phyloP scores from a whole-genome alignment of 2,329 filamentous ascomycete genomes.

The Leptodontidium sp. region DNA sequence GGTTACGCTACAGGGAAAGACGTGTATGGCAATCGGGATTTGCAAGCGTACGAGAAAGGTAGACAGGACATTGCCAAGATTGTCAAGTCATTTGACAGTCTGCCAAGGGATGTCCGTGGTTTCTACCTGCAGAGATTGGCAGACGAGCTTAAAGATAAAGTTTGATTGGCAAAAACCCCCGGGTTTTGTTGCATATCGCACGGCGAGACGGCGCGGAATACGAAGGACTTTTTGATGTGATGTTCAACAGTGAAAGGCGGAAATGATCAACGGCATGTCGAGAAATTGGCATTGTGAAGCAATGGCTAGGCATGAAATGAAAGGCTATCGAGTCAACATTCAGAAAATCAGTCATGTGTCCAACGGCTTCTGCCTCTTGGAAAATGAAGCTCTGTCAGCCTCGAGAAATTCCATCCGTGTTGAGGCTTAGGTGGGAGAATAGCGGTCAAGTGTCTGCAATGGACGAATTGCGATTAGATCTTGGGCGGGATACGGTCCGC shows the following conservation, averaged over 20 bases:
- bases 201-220: conserved; percentile 23
- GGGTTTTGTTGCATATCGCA: conserved; percentile 33
- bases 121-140: conserved; percentile 81
- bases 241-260: neutral
- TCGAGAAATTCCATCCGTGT: neutral
- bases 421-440: neutral
- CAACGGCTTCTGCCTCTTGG: neutral
- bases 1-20: conserved; percentile 80
- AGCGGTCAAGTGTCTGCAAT: conserved; percentile 8
- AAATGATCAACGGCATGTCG: neutral
- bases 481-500: neutral
- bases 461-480: neutral
- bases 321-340: neutral
- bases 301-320: neutral
- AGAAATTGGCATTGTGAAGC: neutral
- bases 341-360: neutral
- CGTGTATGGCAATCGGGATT: conserved; percentile 87
- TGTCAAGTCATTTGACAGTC: conserved; percentile 65
- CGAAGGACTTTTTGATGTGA: neutral
- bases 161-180: neutral
- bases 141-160: conserved; percentile 63
- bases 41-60: conserved; percentile 85
- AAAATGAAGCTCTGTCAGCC: neutral
- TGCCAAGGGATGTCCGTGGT: conserved; percentile 71
- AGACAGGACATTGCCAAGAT: conserved; percentile 76